Evolutionary conservation across 2,329 filamentous ascomycete genomes (phyloP).

Genomic region (Venturia carpophila): DNA sequence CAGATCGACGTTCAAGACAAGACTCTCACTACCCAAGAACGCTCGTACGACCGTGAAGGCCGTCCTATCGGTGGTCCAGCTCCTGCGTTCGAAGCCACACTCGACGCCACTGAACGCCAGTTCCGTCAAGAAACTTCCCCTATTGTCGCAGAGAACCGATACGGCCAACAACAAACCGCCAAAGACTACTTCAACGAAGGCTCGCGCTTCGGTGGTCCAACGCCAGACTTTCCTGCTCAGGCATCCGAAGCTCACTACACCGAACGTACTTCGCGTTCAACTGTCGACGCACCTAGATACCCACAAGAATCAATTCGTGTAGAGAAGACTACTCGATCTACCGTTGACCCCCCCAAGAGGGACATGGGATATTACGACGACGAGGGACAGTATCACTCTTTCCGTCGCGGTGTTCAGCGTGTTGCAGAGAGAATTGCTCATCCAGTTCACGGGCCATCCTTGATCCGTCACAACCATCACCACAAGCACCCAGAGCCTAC

Average conservation of each 20-base stretch:
- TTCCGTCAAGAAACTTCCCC: slow-evolving; percentile 55
- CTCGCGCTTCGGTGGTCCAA: slow-evolving; percentile 26
- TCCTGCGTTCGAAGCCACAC: slow-evolving; percentile 49
- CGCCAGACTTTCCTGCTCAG: slow-evolving; percentile 26
- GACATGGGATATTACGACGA: slow-evolving; percentile 78
- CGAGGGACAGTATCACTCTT: slow-evolving; percentile 66
- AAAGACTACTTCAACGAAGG: slow-evolving; percentile 33
- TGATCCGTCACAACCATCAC: slow-evolving; percentile 44
- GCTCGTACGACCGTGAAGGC: slow-evolving; percentile 39
- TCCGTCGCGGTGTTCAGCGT: slow-evolving; percentile 62
- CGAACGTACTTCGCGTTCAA: slow-evolving; percentile 9
- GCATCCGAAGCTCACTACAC: slow-evolving; percentile 22
- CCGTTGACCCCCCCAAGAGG: slow-evolving; percentile 46
- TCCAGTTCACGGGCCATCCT: slow-evolving; percentile 49
- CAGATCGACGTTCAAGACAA: slow-evolving; percentile 58
- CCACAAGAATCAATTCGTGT: slow-evolving; percentile 39
- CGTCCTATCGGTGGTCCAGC: slow-evolving; percentile 41
- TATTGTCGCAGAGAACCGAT: slow-evolving; percentile 34
- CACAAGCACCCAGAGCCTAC: slow-evolving; percentile 26
- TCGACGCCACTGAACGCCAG: slow-evolving; percentile 53
- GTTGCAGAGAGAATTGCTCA: slow-evolving; percentile 58
- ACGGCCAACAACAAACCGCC: slow-evolving; percentile 35
- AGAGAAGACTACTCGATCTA: slow-evolving; percentile 39
- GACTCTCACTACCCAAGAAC: slow-evolving; percentile 29
- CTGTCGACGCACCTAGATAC: slow-evolving; percentile 16